These are phyloP conservation scores for Haplosporangium sp. DNA, from an alignment of 371 early-diverging fungal genomes.

Conservation along the genomic window DNA sequence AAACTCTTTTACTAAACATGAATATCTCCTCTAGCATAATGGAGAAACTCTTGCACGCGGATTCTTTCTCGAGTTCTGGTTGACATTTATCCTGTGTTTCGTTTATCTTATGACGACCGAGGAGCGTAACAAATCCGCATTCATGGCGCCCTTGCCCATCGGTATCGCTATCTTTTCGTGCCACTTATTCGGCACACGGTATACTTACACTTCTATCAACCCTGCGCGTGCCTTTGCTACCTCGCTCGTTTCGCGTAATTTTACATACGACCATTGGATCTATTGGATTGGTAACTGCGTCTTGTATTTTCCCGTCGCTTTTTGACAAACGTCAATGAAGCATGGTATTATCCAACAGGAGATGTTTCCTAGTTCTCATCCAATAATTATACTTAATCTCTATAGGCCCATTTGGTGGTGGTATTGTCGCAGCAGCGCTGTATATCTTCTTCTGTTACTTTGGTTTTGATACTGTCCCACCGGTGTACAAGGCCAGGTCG, in stretches of 20 bases:
- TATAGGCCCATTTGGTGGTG: slow-evolving; percentile 47
- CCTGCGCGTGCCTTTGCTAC: slow-evolving; percentile 73
- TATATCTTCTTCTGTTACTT: slow-evolving; percentile 45
- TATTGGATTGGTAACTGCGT: slow-evolving; percentile 63
- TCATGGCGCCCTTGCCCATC: slow-evolving; percentile 63
- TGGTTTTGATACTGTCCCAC: slow-evolving; percentile 13
- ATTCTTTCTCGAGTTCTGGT: slow-evolving; percentile 61
- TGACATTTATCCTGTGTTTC: slow-evolving; percentile 62
- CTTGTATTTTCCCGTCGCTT: not conserved
- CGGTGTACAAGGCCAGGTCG: not conserved
- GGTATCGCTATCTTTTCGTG: slow-evolving; percentile 64
- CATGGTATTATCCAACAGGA: too few relatives aligned
- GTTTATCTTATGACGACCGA: slow-evolving; percentile 55
- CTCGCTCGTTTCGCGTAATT: slow-evolving; percentile 62
- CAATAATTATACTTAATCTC: not conserved
- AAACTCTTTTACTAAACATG: not conserved
- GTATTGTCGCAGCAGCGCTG: slow-evolving; percentile 49
- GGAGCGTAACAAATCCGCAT: slow-evolving; percentile 54
- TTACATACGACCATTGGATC: slow-evolving; percentile 62
- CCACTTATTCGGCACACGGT: slow-evolving; percentile 60
- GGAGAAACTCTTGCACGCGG: slow-evolving; percentile 49
- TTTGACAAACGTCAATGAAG: not conserved
- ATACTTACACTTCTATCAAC: slow-evolving; percentile 67
- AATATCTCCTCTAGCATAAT: slow-evolving; percentile 7
- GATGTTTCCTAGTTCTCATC: too few relatives aligned